Base-by-base conservation (phyloP, 225 moss, liverwort and hornwort species). In the Marchantia polymorpha region DNA sequence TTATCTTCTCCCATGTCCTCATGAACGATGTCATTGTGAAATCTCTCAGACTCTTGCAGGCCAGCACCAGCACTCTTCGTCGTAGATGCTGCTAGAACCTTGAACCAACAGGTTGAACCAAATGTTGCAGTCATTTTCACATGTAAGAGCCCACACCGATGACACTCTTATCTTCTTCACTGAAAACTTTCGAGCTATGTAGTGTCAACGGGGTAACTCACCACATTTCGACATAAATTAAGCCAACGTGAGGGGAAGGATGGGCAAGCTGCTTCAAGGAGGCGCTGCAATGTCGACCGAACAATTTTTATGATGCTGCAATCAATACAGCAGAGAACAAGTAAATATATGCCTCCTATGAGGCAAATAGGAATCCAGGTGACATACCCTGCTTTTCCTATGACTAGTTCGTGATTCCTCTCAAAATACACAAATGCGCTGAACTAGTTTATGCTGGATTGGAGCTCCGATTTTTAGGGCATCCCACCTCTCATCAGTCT, bases 231-330 rank as follows among this genome's bases (percentile, higher is more conserved):
- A 88, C 95, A 99, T 80, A 99, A 86, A 74, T 92, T 89, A 52
- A 99, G 91, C 99, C 99, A 99, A 23, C 99, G 89, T 77, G 95
- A 91, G 31, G 99, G 95, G 64, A 99, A 91, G 12, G 95, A 91
- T 85, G 99, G 99, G 82, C 95, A 95, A 58, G 99, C 93, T 75
- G 93, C 95, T 89, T 93, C 95, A 71, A 99, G 85, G 65, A 99
- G 85, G 74, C 95, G 88, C 76, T 99, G 90, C 80, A 99, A 81
- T 19, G 99, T 99, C 78, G 86, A 91, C 65, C 99, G 91, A 71
- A 99, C 92, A 78, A 89, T 90, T 66, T 86, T 85, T 77, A 95
- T 91, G 61, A 99, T 99, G 81, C 92, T 93, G 79, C 30, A 76
- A 53, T 67, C 46, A 76, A 27, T 69, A 19, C 47, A 27, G 23